phyloP scores from a whole-genome alignment of 2,329 filamentous ascomycete genomes.

The Alternaria alternata region DNA sequence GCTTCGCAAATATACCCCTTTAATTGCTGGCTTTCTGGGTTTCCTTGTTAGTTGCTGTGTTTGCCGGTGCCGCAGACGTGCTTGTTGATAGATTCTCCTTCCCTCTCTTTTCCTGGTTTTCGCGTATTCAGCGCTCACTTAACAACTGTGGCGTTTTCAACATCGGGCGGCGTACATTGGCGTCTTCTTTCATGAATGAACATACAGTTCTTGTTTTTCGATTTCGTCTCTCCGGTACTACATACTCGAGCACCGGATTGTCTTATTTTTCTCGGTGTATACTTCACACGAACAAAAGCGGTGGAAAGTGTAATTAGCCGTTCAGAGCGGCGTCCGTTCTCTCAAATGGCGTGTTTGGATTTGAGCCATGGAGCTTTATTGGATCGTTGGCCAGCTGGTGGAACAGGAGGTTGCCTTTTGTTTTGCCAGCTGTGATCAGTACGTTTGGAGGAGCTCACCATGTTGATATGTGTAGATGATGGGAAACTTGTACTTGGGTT shows the following conservation, averaged over 20 bases:
- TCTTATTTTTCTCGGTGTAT: conserved; percentile 26
- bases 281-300: conserved; percentile 33
- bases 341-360: conserved; percentile 17
- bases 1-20: conserved; percentile 34
- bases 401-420: not conserved
- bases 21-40: conserved; percentile 31
- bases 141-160: conserved; percentile 17
- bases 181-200: conserved; percentile 28
- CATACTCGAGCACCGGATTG: conserved; percentile 14
- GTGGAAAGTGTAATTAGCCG: conserved; percentile 41
- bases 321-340: conserved; percentile 24
- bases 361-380: conserved; percentile 6
- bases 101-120: conserved; percentile 19
- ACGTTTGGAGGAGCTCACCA: conserved; percentile 10
- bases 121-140: conserved; percentile 35
- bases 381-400: conserved; percentile 1
- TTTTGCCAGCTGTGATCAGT: not conserved
- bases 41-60: conserved; percentile 21
- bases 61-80: conserved; percentile 25
- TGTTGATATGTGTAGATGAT: conserved; percentile 35
- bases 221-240: conserved; percentile 18
- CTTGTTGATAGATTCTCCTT: conserved; percentile 35
- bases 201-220: conserved; percentile 11
- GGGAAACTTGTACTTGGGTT: conserved; percentile 13
- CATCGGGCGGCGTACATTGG: conserved; percentile 47